A percentile compares a stretch with the other conserved stretches of the same genome.
phyloP scores from a whole-genome alignment of 345 rosid species.

The Lepidium didymum region DNA sequence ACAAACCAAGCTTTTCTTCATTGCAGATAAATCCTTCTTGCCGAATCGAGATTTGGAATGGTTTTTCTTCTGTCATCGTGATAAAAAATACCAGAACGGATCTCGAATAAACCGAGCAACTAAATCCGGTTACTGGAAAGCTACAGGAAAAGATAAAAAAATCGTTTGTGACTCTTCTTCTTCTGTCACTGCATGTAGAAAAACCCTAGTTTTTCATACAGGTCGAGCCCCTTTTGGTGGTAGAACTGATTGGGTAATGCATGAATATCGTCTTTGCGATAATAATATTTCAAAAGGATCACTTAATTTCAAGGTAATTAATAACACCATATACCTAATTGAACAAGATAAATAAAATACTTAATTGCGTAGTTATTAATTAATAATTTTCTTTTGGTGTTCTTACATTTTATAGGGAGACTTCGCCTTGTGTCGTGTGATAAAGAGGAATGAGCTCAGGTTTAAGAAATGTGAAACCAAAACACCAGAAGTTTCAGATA shows the following conservation, averaged over 20 bases:
- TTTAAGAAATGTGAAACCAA: constrained; percentile 38
- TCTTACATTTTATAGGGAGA: constrained; percentile 42
- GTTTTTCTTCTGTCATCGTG: constrained; percentile 90
- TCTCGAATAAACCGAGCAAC: constrained; percentile 83
- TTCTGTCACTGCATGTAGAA: constrained; percentile 42
- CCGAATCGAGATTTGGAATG: constrained; percentile 75
- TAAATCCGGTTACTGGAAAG: constrained; percentile 89
- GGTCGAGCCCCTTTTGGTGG: constrained; percentile 83
- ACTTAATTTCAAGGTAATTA: constrained; percentile 49
- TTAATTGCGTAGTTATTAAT: neutral
- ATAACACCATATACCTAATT: neutral
- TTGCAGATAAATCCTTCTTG: constrained; percentile 76
- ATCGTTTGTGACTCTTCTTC: constrained; percentile 45
- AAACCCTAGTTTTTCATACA: constrained; percentile 73
- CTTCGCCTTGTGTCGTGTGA: constrained; percentile 73
- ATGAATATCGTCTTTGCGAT: constrained; percentile 75
- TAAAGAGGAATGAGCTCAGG: constrained; percentile 49
- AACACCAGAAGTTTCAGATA: constrained; percentile 34
- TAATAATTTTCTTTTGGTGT: neutral
- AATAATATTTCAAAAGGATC: constrained; percentile 41
- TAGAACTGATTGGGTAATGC: constrained; percentile 77
- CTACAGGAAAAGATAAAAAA: constrained; percentile 83
- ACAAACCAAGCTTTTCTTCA: neutral
- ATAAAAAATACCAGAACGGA: constrained; percentile 79
- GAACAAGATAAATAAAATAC: neutral